A percentile compares a stretch with the other conserved stretches of the same genome.
Evolutionary conservation across 179 eudicot species (phyloP).

Genomic region (Patellifolia procumbens): DNA sequence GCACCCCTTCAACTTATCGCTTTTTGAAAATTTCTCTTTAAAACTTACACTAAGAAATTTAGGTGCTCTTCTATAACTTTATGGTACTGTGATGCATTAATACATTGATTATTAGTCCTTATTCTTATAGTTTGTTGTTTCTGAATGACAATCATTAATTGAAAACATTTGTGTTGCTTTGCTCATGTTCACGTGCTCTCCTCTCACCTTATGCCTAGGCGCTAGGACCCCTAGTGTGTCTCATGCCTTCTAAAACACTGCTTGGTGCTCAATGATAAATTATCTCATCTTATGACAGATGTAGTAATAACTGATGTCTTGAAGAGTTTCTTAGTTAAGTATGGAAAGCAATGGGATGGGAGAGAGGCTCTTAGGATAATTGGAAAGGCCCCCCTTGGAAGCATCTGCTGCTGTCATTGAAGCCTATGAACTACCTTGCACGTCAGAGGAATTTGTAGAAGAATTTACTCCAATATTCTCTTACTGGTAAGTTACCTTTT

Average conservation of each 20-base stretch:
- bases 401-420: conserved; percentile 79
- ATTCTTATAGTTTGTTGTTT: background rate
- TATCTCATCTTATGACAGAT: conserved; percentile 51
- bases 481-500: conserved; percentile 49
- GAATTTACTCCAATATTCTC: conserved; percentile 61
- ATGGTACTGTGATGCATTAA: background rate
- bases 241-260: conserved; percentile 1
- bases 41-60: background rate
- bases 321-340: conserved; percentile 59
- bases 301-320: conserved; percentile 66
- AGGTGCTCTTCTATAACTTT: background rate
- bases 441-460: conserved; percentile 58
- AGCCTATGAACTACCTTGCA: conserved; percentile 70
- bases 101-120: background rate
- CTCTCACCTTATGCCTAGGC: background rate
- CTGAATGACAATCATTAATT: background rate
- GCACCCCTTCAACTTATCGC: background rate
- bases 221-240: background rate
- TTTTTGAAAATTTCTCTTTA: background rate
- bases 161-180: background rate
- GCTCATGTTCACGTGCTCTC: background rate
- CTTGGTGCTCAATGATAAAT: conserved; percentile 16
- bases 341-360: conserved; percentile 93
- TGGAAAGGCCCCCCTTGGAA: conserved; percentile 79
- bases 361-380: conserved; percentile 51